Evolutionary conservation across 805 yeast species (phyloP), one percentile per base, ranked within the genome.

Genomic region (Nakazawaea molendinolei): DNA sequence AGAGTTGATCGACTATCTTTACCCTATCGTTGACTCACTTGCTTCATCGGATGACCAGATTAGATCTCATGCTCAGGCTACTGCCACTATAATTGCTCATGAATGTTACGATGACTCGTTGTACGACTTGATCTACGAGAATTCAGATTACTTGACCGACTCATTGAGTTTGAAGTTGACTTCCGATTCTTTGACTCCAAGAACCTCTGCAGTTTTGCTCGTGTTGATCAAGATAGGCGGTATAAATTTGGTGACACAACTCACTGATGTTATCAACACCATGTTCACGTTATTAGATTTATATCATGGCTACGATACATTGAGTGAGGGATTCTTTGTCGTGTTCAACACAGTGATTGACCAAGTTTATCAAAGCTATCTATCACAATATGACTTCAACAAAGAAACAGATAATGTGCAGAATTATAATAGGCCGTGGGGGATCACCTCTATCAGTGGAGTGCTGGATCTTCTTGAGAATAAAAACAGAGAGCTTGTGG

Each of bases 91-190:
- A 3, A 58, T 89, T 5, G 71, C 85, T 0, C 44, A 55, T 8
- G 52, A 62, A 4, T 59, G 77, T 9, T 81, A 79, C 41, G 48
- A 61, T 23, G 80, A 80, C 0, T 74, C 86, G 0, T 55, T 89
- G 2, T 61, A 61, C 23, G 55, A 56, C 3, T 51, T 90, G 40
- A 64, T 92, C 2, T 48, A 67, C 24, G 76, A 74, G 18, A 90
- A 87, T 52, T 68, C 77, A 39, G 96, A 90, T 48, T 89, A 89
- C 50, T 56, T 90, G 14, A 61, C 87, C 12, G 97, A 92, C 51
- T 61, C 86, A 0, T 61, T 87, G n/a, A 80, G 95, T 3, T 56
- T 76, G 20, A 73, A 71, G 43, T 60, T 92, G 36, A 75, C 86
- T 19, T 72, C 82, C 3, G 76, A 87, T 5, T 66, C 79, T 38